These are phyloP conservation scores for Phytopythium oedochilum DNA, from an alignment of 352 stramenopile species.

Conservation along the genomic window DNA sequence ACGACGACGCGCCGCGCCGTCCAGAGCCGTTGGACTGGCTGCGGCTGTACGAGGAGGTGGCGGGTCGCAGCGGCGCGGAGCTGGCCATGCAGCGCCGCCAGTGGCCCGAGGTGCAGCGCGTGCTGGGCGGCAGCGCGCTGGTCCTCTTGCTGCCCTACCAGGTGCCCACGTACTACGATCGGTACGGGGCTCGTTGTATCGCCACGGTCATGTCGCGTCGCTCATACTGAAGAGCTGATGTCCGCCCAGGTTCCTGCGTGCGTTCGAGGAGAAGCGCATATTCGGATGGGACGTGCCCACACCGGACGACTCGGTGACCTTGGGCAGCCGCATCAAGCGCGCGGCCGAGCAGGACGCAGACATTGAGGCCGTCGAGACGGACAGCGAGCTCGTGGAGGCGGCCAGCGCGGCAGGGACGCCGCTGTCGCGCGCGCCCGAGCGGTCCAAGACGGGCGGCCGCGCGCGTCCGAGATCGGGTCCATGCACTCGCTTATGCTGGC, in stretches of 20 bases:
- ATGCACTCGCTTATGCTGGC: constrained; percentile 68
- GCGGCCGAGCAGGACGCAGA: constrained; percentile 9
- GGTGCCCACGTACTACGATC: constrained; percentile 55
- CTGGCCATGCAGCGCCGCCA: constrained; percentile 43
- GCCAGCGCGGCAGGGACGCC: constrained; percentile 55
- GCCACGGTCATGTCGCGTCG: too few relatives aligned
- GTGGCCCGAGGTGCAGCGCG: constrained; percentile 34
- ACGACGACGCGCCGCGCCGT: constrained; percentile 45
- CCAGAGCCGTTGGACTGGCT: constrained; percentile 72
- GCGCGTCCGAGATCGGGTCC: constrained; percentile 41
- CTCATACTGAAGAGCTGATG: too few relatives aligned
- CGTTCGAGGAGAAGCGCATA: constrained; percentile 79
- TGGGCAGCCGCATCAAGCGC: constrained; percentile 24
- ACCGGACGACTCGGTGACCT: constrained; percentile 10
- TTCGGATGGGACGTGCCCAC: constrained; percentile 51
- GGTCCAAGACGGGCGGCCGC: constrained; percentile 40
- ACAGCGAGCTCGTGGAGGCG: constrained; percentile 59
- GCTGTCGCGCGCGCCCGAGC: constrained; percentile 52
- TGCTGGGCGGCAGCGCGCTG: constrained; percentile 38
- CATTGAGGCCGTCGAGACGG: constrained; percentile 44
- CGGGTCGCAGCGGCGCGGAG: constrained; percentile 50
- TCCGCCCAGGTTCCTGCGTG: constrained; percentile 19
- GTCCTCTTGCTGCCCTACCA: constrained; percentile 63
- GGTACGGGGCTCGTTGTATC: too few relatives aligned
- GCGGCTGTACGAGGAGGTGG: constrained; percentile 79